Evolutionary conservation across 345 rosid species (phyloP), one percentile per base, ranked within the genome.

Genomic region (Eucalyptus tenuipes): DNA sequence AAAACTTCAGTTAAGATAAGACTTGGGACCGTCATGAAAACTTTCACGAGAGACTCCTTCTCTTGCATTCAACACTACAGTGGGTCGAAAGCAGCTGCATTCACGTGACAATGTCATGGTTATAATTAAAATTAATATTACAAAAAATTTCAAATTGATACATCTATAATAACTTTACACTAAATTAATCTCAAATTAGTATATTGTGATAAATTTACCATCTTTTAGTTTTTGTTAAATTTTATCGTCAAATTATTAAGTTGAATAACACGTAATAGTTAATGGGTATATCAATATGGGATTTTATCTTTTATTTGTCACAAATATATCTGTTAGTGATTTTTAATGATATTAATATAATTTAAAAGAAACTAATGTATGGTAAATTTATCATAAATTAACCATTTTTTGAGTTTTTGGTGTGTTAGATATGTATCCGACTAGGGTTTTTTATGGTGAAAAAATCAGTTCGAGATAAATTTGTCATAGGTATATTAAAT

Each of bases 271-370:
- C 0, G 13, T 55, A 1, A 55, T 55, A 55, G 0, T 55, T 24
- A 24, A 55, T 1, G 0, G 0, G 1, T 55, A 6, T 55, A 8
- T 10, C 0, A 2, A 4, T 2, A 24, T 55, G 61, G 0, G 13
- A 55, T 55, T 55, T 55, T 55, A 2, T 10, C 0, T 8, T 55
- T 0, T 24, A 5, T 55, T 55, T 10, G 24, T 55, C 6, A 55
- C 6, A 24, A 55, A 24, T 22, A 24, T 55, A 55, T 55, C 2
- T 0, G 0, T 55, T 55, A 4, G 61, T 10, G 6, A 55, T 55
- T 55, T 55, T 24, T 55, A 24, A 24, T 24, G 29, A 55, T 24
- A 55, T 10, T 22, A 24, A 55, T 55, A 1, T 0, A 55, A 55
- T 55, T 55, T 55, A 55, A 55, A 24, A 55, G 61, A 55, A 55